Evolutionary conservation across 805 yeast species (phyloP), one percentile per base, ranked within the genome.

Genomic region (Myxozyma neotropica): DNA sequence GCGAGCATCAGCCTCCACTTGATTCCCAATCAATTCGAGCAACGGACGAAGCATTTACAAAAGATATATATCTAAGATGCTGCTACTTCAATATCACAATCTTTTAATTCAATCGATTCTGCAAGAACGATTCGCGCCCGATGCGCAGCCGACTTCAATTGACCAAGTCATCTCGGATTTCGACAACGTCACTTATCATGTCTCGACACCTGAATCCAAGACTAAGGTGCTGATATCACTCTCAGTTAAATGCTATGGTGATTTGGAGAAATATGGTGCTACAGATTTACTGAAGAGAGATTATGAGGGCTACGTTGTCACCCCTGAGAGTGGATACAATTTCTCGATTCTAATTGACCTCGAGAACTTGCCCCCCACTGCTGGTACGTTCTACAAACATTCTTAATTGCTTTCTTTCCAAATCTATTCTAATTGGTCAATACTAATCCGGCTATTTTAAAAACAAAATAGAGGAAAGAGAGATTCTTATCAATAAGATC

Each of bases 81-180:
- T 94, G 67, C 91, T 91, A 70, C 80, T 94, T 64, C 92, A 90
- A 71, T 87, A 87, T 65, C 85, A 88, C 71, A 94, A 94, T 71
- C 79, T 91, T 55, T 81, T 95, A 68, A 80, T 94, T 66, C 85
- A 89, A 71, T 86, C 89, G 66, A 85, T 96, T 1, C 80, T 94
- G 65, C 81, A 84, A 35, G 96, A 88, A 71, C 83, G 91, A 52
- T 76, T 88, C 54, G 72, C 77, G 24, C 80, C 82, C 2, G 72
- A 80, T 50, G 75, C 83, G 4, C 62, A 58, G 31, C 58, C 67
- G 38, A 53, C 62, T 19, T 23, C 67, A 26, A 78, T 90, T 64
- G 97, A 94, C 75, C 83, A 97, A 73, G 85, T 93, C 63, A 83
- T 94, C 64, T 86, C 96, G 40, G 99, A 94, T 77, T 94, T 94